Evolutionary conservation across 1,139 yeast species (phyloP).

Genomic region (Scheffersomyces parashehatae): DNA sequence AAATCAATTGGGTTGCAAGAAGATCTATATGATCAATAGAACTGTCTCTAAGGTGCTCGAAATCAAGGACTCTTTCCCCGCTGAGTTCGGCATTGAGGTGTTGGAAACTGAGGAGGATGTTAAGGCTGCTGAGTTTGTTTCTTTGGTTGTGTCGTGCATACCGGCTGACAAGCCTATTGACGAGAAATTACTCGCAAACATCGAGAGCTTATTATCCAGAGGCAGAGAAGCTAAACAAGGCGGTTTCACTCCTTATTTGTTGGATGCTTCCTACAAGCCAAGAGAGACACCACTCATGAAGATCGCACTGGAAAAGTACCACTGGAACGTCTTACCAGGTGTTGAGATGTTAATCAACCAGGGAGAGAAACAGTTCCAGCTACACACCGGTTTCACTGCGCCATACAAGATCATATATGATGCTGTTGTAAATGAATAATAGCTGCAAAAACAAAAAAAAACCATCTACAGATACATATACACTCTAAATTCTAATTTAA

Average conservation of each 20-base stretch:
- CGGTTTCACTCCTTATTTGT: slow-evolving; percentile 53
- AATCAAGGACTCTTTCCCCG: slow-evolving; percentile 63
- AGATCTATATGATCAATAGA: slow-evolving; percentile 80
- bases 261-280: slow-evolving; percentile 96
- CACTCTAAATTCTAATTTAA: too few species aligned
- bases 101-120: slow-evolving; percentile 52
- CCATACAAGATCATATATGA: slow-evolving; percentile 61
- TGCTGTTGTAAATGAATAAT: slow-evolving; percentile 47
- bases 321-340: slow-evolving; percentile 82
- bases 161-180: slow-evolving; percentile 87
- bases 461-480: too few species aligned
- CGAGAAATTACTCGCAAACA: slow-evolving; percentile 41
- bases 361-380: slow-evolving; percentile 81
- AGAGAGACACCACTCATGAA: slow-evolving; percentile 80
- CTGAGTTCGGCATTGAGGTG: slow-evolving; percentile 57
- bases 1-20: slow-evolving; percentile 71
- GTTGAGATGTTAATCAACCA: slow-evolving; percentile 90
- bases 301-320: slow-evolving; percentile 57
- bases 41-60: slow-evolving; percentile 65
- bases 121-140: slow-evolving; percentile 44
- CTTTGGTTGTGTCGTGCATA: slow-evolving; percentile 77
- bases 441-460: too few species aligned
- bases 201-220: slow-evolving; percentile 49
- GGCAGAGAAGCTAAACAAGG: slow-evolving; percentile 27
- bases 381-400: slow-evolving; percentile 72